Percentiles rank a stretch among this genome's conserved stretches.
phyloP scores from a whole-genome alignment of 257 asterid species.

The Penstemon davidsonii region DNA sequence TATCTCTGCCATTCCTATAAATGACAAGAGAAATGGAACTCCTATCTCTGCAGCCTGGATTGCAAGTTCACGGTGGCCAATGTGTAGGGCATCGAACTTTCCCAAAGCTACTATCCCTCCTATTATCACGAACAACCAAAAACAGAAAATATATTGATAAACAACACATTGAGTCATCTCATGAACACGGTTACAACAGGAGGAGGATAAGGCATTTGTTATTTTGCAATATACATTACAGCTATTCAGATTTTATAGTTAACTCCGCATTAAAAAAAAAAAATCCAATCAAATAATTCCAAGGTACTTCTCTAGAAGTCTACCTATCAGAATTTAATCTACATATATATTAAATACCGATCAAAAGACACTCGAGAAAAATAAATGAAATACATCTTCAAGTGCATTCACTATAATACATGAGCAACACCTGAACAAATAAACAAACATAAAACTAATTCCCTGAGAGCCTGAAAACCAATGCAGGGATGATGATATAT shows the following conservation, averaged over 20 bases:
- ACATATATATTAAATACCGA: neutral
- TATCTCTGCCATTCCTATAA: conserved; percentile 90
- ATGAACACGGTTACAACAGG: neutral
- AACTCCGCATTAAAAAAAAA: neutral
- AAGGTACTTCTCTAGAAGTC: neutral
- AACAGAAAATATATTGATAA: conserved; percentile 9
- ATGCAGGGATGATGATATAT: neutral
- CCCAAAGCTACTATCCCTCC: conserved; percentile 98
- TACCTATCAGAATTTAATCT: neutral
- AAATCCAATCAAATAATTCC: neutral
- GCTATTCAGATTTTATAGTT: neutral
- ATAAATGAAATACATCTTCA: neutral
- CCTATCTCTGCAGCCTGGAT: conserved; percentile 90
- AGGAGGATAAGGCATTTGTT: conserved; percentile 8
- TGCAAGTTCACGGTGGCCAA: conserved; percentile 97
- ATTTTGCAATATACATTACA: conserved; percentile 12
- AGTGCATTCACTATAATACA: neutral
- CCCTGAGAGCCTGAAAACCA: neutral
- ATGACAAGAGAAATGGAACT: conserved; percentile 75
- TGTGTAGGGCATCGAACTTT: conserved; percentile 97
- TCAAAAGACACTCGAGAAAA: conserved; percentile 2
- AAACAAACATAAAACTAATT: conserved; percentile 7
- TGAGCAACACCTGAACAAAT: neutral
- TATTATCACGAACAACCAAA: conserved; percentile 29
- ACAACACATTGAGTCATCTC: conserved; percentile 11